Evolutionary conservation across 768 basidiomycete genomes (phyloP).

Genomic region (Mycena venus): DNA sequence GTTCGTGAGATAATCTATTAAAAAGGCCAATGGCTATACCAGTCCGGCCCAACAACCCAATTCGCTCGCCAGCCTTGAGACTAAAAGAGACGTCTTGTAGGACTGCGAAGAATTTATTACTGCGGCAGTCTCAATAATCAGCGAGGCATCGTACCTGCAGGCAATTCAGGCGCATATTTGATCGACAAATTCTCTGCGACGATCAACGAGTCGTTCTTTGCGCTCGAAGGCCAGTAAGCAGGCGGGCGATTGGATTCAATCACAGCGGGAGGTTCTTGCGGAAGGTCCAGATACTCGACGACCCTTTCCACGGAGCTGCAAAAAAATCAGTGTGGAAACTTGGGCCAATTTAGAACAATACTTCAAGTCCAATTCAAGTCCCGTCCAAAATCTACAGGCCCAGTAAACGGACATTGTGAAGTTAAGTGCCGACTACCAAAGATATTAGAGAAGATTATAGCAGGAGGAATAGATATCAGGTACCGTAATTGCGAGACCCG

Average conservation of each 20-base stretch:
- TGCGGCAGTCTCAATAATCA: no score
- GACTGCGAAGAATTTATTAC: no score
- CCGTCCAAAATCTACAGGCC: conserved; percentile 41
- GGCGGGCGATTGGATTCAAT: conserved; percentile 84
- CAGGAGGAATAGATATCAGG: not conserved
- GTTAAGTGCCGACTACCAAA: conserved; percentile 48
- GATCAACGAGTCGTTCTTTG: conserved; percentile 71
- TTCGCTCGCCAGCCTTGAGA: conserved; percentile 78
- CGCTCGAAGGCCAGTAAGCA: conserved; percentile 92
- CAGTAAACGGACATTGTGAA: conserved; percentile 41
- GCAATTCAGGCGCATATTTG: conserved; percentile 89
- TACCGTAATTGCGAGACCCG: conserved; percentile 69
- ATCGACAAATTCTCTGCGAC: conserved; percentile 82
- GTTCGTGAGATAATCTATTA: no score
- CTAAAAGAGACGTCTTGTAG: conserved; percentile 83
- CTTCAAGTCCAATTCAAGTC: conserved; percentile 72
- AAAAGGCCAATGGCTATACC: no score
- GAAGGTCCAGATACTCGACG: conserved; percentile 92
- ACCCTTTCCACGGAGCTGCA: conserved; percentile 89
- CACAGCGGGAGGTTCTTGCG: conserved; percentile 85
- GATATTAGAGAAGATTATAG: not conserved
- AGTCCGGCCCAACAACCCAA: conserved; percentile 81
- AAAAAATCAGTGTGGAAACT: not conserved
- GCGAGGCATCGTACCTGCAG: no score
- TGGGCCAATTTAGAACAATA: conserved; percentile 40